Evolutionary conservation across 306 rosid genomes (phyloP).

Genomic region (Inga laurina): DNA sequence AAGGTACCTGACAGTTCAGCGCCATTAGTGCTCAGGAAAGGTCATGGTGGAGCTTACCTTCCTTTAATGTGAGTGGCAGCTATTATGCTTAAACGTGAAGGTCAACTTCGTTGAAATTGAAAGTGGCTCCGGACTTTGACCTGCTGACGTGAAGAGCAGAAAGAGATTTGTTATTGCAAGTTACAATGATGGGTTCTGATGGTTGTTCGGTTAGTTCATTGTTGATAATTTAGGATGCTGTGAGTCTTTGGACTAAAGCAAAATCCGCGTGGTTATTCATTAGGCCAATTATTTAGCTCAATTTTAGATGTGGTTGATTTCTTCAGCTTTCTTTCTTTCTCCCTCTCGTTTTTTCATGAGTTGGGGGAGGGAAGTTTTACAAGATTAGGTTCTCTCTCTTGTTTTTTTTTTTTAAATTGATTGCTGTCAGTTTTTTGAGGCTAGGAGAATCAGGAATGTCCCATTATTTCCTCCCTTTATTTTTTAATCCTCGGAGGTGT

Average conservation of each 20-base stretch:
- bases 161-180: conserved; percentile 15
- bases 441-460: conserved; percentile 26
- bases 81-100: neutral
- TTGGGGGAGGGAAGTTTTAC: neutral
- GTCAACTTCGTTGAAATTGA: neutral
- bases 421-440: conserved; percentile 38
- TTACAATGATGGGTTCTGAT: conserved; percentile 12
- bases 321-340: neutral
- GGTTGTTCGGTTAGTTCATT: conserved; percentile 29
- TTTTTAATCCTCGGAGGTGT: conserved; percentile 26
- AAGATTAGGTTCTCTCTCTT: neutral
- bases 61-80: conserved; percentile 74
- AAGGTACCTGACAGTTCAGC: conserved; percentile 84
- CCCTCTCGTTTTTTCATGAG: conserved; percentile 26
- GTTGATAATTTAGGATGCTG: neutral
- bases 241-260: conserved; percentile 25
- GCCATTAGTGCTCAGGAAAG: conserved; percentile 85
- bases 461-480: conserved; percentile 19
- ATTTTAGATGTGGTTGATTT: conserved; percentile 39
- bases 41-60: conserved; percentile 96
- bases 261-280: conserved; percentile 34
- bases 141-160: conserved; percentile 18
- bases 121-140: conserved; percentile 21
- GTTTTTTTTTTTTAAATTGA: neutral
- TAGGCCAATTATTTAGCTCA: conserved; percentile 41